phyloP scores from a whole-genome alignment of 768 basidiomycete genomes.

The Naganishia vishniacii region DNA sequence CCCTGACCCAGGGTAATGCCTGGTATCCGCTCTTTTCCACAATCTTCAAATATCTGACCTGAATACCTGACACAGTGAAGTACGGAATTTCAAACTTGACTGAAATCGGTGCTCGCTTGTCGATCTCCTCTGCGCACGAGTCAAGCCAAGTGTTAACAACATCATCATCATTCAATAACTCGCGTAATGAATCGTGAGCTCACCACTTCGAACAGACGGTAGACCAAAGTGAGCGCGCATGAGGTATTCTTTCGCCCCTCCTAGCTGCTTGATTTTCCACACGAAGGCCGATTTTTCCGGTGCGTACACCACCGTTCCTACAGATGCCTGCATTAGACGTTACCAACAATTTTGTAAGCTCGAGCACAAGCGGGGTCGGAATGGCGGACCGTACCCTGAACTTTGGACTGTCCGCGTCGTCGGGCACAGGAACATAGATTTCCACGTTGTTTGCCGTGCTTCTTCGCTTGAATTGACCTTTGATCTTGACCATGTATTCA shows the following conservation, averaged over 20 bases:
- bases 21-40: slow-evolving; percentile 98
- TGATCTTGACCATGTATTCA: slow-evolving; percentile 89
- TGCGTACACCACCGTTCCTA: slow-evolving; percentile 91
- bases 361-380: no score
- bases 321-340: slow-evolving; percentile 63
- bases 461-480: slow-evolving; percentile 94
- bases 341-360: slow-evolving; percentile 11
- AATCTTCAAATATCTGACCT: slow-evolving; percentile 95
- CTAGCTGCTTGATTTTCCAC: slow-evolving; percentile 98
- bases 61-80: slow-evolving; percentile 86
- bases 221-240: slow-evolving; percentile 98
- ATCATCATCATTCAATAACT: not conserved
- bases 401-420: slow-evolving; percentile 95
- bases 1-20: slow-evolving; percentile 60
- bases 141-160: not conserved
- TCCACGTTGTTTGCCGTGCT: slow-evolving; percentile 98
- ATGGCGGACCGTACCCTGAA: slow-evolving; percentile 66
- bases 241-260: slow-evolving; percentile 89
- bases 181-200: slow-evolving; percentile 42
- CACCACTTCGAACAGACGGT: slow-evolving; percentile 84
- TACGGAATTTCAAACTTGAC: slow-evolving; percentile 99
- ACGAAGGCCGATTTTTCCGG: slow-evolving; percentile 98
- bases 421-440: slow-evolving; percentile 96
- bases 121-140: slow-evolving; percentile 58
- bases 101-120: slow-evolving; percentile 88